phyloP scores from a whole-genome alignment of 2,329 filamentous ascomycete species.

The Canariomyces notabilis region DNA sequence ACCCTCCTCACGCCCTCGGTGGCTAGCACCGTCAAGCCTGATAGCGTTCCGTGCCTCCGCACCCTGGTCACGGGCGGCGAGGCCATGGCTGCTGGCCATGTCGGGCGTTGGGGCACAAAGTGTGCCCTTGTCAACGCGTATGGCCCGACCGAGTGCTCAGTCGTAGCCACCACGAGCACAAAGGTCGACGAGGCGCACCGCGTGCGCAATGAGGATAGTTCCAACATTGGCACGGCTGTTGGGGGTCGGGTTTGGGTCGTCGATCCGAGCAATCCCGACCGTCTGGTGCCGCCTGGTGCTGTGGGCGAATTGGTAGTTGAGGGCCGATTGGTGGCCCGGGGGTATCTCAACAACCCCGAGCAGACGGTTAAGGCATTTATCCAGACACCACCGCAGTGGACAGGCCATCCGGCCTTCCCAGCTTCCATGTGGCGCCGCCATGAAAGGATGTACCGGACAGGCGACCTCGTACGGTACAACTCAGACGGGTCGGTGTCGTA shows the following conservation, averaged over 20 bases:
- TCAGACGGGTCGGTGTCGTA: slow-evolving; percentile 50
- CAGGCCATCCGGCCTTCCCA: slow-evolving; percentile 21
- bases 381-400: slow-evolving; percentile 49
- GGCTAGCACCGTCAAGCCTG: slow-evolving; percentile 26
- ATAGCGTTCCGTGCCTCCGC: slow-evolving; percentile 25
- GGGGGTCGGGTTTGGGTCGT: slow-evolving; percentile 41
- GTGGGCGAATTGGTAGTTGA: slow-evolving; percentile 52
- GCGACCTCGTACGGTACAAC: slow-evolving; percentile 53
- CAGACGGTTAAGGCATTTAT: slow-evolving; percentile 58
- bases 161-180: slow-evolving; percentile 21
- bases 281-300: slow-evolving; percentile 43
- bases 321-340: slow-evolving; percentile 56
- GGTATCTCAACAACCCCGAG: slow-evolving; percentile 54
- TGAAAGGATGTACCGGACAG: slow-evolving; percentile 52
- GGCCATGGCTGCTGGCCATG: slow-evolving; percentile 22
- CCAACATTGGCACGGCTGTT: slow-evolving; percentile 26
- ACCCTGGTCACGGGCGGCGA: slow-evolving; percentile 29
- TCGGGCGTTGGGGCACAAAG: slow-evolving; percentile 19
- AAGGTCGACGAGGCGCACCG: slow-evolving; percentile 19
- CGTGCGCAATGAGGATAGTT: slow-evolving; percentile 16
- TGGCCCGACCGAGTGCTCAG: slow-evolving; percentile 27
- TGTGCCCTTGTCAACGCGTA: slow-evolving; percentile 26
- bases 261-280: slow-evolving; percentile 42
- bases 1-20: slow-evolving; percentile 29
- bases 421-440: slow-evolving; percentile 22